A percentile compares a stretch with the other conserved stretches of the same genome.
phyloP scores from a whole-genome alignment of 768 basidiomycete genomes.

The Dentipellis fragilis region DNA sequence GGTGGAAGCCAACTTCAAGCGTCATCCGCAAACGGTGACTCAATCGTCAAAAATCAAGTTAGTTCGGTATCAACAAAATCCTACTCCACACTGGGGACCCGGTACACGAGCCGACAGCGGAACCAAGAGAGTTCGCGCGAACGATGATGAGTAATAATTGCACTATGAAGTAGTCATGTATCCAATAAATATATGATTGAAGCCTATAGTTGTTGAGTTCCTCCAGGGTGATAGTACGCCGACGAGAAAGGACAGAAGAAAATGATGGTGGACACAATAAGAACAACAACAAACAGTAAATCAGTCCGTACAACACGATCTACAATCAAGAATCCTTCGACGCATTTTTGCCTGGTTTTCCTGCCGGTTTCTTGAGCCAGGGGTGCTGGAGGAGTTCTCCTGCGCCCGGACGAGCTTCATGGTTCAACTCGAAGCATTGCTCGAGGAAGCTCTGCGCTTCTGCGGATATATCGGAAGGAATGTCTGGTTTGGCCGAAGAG shows the following conservation, averaged over 20 bases:
- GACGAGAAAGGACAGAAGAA: no score
- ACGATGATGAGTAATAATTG: conserved; percentile 15
- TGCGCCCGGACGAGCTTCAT: conserved; percentile 72
- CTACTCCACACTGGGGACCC: conserved; percentile 90
- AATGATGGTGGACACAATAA: conserved; percentile 1
- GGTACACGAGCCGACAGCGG: conserved; percentile 47
- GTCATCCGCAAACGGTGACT: conserved; percentile 56
- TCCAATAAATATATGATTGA: conserved; percentile 4
- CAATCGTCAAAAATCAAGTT: conserved; percentile 60
- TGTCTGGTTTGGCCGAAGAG: conserved; percentile 75
- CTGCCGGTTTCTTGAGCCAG: conserved; percentile 40
- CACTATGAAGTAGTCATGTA: conserved; percentile 9
- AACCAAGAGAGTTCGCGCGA: conserved; percentile 32
- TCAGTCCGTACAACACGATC: neutral
- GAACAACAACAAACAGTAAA: neutral
- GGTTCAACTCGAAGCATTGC: conserved; percentile 79
- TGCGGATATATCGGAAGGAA: conserved; percentile 83
- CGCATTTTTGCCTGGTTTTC: neutral
- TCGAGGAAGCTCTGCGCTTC: conserved; percentile 85
- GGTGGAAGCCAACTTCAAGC: conserved; percentile 60
- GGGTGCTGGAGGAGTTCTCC: conserved; percentile 61
- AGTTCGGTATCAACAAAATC: conserved; percentile 87
- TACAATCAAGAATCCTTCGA: neutral
- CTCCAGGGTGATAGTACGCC: no score
- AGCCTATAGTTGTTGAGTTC: neutral